Conservation (phyloP, 345 rosid species). For the Populus simonii region DNA sequence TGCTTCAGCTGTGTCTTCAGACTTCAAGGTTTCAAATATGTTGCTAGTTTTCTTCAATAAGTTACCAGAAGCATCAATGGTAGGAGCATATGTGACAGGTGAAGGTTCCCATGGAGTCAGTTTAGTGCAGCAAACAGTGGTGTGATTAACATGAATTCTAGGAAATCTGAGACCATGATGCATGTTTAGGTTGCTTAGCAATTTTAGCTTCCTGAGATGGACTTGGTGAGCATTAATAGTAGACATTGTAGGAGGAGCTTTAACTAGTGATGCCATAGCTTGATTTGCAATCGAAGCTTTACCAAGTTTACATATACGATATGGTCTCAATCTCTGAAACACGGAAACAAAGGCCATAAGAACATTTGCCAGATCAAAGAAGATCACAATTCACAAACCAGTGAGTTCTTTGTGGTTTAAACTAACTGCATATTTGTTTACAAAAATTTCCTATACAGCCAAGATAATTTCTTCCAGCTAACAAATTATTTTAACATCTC, state of each 20-base stretch:
- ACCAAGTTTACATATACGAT: conserved; percentile 5
- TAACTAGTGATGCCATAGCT: conserved; percentile 49
- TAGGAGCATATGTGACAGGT: conserved; percentile 41
- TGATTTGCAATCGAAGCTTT: conserved; percentile 29
- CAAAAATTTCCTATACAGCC: background rate
- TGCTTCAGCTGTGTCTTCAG: conserved; percentile 40
- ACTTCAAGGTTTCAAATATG: conserved; percentile 53
- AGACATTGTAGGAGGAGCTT: conserved; percentile 33
- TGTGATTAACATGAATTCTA: conserved; percentile 13
- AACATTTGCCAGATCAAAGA: background rate
- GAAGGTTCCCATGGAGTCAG: conserved; percentile 66
- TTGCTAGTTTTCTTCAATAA: conserved; percentile 44
- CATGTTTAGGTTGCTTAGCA: conserved; percentile 21
- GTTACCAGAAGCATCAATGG: conserved; percentile 39
- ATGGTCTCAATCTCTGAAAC: conserved; percentile 11
- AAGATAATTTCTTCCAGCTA: background rate
- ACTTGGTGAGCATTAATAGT: conserved; percentile 20
- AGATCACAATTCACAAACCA: background rate
- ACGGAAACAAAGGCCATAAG: background rate
- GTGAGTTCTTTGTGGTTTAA: background rate
- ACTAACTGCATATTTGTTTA: background rate
- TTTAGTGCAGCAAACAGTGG: conserved; percentile 46
- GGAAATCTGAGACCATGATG: conserved; percentile 11
- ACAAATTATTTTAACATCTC: background rate
- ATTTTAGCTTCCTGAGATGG: conserved; percentile 30